phyloP scores from a whole-genome alignment of 2,329 filamentous ascomycete genomes.

The Teratosphaeria gauchensis region DNA sequence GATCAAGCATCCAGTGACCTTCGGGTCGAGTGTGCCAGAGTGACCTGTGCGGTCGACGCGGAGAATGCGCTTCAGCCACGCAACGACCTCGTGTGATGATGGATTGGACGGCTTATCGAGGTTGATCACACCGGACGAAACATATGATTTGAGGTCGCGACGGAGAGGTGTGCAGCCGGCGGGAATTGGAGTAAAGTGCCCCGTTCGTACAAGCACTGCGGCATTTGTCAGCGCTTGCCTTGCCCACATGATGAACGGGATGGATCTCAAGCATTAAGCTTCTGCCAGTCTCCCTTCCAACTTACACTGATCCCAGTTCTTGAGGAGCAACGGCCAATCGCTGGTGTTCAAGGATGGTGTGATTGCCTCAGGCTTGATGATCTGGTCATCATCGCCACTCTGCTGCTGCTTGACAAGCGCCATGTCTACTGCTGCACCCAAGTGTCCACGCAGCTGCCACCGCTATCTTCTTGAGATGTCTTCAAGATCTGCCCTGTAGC shows the following conservation, averaged over 20 bases:
- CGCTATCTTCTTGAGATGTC: background rate
- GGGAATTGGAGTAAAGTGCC: conserved; percentile 94
- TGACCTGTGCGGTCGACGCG: conserved; percentile 95
- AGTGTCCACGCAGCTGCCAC: background rate
- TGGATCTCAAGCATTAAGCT: background rate
- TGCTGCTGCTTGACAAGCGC: conserved; percentile 22
- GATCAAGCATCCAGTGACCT: conserved; percentile 92
- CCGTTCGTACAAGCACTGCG: conserved; percentile 79
- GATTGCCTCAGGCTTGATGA: conserved; percentile 84
- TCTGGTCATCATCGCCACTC: conserved; percentile 57
- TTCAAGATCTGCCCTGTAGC: background rate
- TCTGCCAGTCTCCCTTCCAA: background rate
- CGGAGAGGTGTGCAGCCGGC: conserved; percentile 84
- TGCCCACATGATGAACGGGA: background rate
- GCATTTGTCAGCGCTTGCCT: conserved; percentile 15
- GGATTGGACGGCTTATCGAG: conserved; percentile 96
- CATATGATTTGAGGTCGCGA: conserved; percentile 93
- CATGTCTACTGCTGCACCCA: conserved; percentile 9
- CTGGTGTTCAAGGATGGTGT: conserved; percentile 74
- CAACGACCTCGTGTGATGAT: conserved; percentile 96
- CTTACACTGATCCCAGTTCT: conserved; percentile 90
- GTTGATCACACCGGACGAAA: conserved; percentile 97
- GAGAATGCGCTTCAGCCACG: conserved; percentile 97
- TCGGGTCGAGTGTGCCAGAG: conserved; percentile 95
- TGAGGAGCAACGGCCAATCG: conserved; percentile 85